These are phyloP conservation scores for Knoxia roxburghii DNA, from an alignment of 257 asterid genomes.

Conservation along the genomic window DNA sequence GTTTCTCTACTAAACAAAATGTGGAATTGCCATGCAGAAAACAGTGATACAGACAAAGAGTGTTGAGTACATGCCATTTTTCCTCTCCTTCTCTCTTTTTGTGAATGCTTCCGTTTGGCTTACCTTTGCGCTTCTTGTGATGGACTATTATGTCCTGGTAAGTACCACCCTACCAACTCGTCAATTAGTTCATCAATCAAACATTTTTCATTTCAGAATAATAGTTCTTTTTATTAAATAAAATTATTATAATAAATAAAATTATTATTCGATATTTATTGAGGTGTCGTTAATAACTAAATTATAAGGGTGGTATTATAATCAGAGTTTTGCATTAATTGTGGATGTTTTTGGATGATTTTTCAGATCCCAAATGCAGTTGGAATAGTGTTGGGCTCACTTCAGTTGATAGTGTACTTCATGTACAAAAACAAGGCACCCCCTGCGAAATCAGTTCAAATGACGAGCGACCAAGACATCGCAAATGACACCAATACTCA, in stretches of 20 bases:
- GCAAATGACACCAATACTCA: too few species aligned
- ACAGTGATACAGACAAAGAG: slow-evolving; percentile 30
- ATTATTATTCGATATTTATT: too few species aligned
- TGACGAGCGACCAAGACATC: slow-evolving; percentile 4
- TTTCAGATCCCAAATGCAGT: slow-evolving; percentile 41
- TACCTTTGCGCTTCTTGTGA: slow-evolving; percentile 15
- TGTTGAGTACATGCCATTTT: slow-evolving; percentile 33
- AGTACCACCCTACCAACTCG: neutral
- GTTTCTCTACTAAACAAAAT: too few species aligned
- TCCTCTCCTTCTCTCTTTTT: slow-evolving; percentile 27
- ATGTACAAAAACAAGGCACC: slow-evolving; percentile 21
- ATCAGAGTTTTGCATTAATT: too few species aligned
- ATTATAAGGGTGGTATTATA: too few species aligned
- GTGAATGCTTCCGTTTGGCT: slow-evolving; percentile 36
- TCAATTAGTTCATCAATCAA: neutral
- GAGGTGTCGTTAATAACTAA: too few species aligned
- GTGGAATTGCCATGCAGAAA: too few species aligned
- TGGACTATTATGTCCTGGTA: slow-evolving; percentile 16
- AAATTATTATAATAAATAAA: too few species aligned
- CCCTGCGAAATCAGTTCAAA: slow-evolving; percentile 4
- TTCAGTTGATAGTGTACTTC: slow-evolving; percentile 31
- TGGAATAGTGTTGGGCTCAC: slow-evolving; percentile 36
- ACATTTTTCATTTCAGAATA: neutral
- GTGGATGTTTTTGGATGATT: too few species aligned
- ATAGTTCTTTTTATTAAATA: too few species aligned